Base-by-base conservation (phyloP, 208 protist genomes). In the Strigomonas culicis region DNA sequence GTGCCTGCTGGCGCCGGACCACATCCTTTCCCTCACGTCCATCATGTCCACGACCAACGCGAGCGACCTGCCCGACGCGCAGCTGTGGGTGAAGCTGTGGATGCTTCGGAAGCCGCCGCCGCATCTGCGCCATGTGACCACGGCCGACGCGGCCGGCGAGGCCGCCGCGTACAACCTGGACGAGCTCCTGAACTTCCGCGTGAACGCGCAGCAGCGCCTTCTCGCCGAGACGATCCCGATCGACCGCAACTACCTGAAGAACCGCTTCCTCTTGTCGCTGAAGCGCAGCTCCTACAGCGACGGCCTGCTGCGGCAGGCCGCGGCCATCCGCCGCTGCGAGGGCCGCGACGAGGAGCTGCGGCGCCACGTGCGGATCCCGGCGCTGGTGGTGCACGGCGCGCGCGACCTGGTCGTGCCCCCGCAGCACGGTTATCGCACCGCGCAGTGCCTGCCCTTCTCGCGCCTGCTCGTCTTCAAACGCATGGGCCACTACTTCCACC, bases 401-500 rank as follows among this genome's bases (percentile, higher is more conserved):
- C 74, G 86, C 59, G 87, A 93, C 64, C 65, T 93, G 2, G 71
- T 93, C 24, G 82, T 90, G 61, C 81, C 84, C 27, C 79, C 82
- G 2, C 62, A 68, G 13, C 80, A 88, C 74, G 87, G 87, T 62
- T 86, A 86, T 50, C 87, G 87, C 53, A 90, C 84, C 1, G 87
- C 87, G 27, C 55, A 66, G 57, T 75, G 84, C 49, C 53, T 93
- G 34, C 80, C 75, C 8, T 71, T 80, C 28, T 66, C 84, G 1
- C 77, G 80, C 25, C 43, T 90, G 57, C 68, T 91, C 28, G 66
- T 91, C 22, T 59, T 90, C 34, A 80, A 87, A 63, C 82, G 68
- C 55, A 90, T 93, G 87, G 87, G 84, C 1, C 87, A 93, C 66
- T 93, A 91, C 75, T 85, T 93, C 63, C 83, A 93, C 57, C 87